Evolutionary conservation across 2,329 filamentous ascomycete genomes (phyloP).

Genomic region (Conoideocrella luteorostrata): DNA sequence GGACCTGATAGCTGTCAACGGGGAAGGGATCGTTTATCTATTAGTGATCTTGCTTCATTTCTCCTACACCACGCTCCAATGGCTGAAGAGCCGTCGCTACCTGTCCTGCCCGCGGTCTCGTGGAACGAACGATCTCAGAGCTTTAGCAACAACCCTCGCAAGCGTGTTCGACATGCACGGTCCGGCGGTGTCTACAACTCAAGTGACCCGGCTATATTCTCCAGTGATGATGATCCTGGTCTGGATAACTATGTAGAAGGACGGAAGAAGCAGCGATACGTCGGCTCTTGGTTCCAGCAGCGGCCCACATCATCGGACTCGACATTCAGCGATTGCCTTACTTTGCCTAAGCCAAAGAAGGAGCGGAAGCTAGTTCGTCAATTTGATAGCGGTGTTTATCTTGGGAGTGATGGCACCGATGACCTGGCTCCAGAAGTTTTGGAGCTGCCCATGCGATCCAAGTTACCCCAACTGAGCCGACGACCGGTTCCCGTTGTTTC

Average conservation of each 20-base stretch:
- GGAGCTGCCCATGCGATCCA: conserved; percentile 25
- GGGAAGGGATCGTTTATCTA: neutral
- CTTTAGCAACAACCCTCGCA: conserved; percentile 33
- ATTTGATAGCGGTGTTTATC: conserved; percentile 63
- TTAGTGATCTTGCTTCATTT: neutral
- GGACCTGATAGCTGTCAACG: too few relatives aligned
- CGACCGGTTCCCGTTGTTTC: conserved; percentile 24
- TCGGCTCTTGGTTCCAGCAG: conserved; percentile 64
- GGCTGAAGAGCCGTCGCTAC: conserved; percentile 36
- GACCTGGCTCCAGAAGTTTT: conserved; percentile 26
- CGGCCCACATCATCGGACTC: conserved; percentile 45
- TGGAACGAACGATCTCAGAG: conserved; percentile 33
- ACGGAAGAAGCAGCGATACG: conserved; percentile 54
- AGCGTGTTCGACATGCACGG: conserved; percentile 28
- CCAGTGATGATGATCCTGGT: conserved; percentile 63
- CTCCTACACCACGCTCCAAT: conserved; percentile 15
- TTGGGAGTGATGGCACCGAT: conserved; percentile 53
- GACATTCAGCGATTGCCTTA: conserved; percentile 33
- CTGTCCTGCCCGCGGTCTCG: conserved; percentile 30
- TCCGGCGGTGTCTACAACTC: conserved; percentile 44
- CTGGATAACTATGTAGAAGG: conserved; percentile 57
- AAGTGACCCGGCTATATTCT: conserved; percentile 66
- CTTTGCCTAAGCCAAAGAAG: conserved; percentile 33
- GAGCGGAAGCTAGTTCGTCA: conserved; percentile 48
- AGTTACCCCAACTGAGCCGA: conserved; percentile 31